Conservation (phyloP, 495 filamentous ascomycete species). For the Neurospora pannonica region DNA sequence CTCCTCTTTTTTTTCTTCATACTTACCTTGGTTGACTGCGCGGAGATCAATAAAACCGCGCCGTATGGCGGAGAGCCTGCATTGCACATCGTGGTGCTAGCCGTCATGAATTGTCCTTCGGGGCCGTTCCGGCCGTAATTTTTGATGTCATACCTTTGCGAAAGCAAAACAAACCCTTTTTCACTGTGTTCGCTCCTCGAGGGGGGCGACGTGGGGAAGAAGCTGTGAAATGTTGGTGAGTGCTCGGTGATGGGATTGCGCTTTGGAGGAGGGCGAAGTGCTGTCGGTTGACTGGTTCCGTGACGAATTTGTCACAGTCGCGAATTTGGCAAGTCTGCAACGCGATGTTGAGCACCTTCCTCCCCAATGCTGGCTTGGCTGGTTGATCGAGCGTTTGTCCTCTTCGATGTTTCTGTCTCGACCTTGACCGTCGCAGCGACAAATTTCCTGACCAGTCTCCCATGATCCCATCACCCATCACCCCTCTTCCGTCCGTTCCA, state of each 20-base stretch:
- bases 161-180: constrained; percentile 5
- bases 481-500: no score
- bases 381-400: no score
- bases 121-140: constrained; percentile 18
- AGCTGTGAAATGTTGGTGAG: not conserved
- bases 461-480: no score
- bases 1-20: constrained; percentile 16
- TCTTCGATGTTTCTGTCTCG: no score
- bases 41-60: constrained; percentile 10
- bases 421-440: no score
- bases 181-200: constrained; percentile 6
- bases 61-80: constrained; percentile 14
- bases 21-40: constrained; percentile 19
- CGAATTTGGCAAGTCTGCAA: no score
- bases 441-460: no score
- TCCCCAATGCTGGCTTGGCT: no score
- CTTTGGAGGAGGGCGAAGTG: not conserved
- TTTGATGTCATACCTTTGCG: constrained; percentile 11
- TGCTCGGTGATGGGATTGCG: no score
- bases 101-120: constrained; percentile 17
- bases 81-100: constrained; percentile 17
- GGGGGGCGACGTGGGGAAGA: constrained; percentile 7
- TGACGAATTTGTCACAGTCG: no score
- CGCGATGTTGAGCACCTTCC: no score
- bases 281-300: not conserved